Conservation (phyloP, 2,329 filamentous ascomycete species). For the Mariannaea sp. region DNA sequence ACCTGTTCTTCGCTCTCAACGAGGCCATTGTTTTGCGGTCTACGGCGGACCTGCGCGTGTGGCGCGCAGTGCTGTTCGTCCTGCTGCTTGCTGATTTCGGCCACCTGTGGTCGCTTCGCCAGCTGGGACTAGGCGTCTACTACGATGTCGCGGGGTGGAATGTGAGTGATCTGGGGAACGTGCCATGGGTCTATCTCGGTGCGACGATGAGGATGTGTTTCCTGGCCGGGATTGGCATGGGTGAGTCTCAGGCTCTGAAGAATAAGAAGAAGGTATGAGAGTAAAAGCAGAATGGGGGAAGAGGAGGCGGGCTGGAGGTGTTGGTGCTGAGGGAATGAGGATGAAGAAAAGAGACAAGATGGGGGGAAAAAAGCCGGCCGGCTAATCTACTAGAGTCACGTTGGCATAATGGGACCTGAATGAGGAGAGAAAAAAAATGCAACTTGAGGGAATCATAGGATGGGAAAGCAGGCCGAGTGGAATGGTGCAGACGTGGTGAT, state of each 20-base stretch:
- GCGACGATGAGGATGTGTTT: constrained; percentile 64
- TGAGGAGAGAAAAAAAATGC: no score
- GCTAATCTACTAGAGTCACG: not conserved
- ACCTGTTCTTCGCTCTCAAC: constrained; percentile 76
- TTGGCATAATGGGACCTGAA: no score
- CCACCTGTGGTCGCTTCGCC: constrained; percentile 69
- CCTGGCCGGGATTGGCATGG: constrained; percentile 59
- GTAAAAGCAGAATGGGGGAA: constrained; percentile 13
- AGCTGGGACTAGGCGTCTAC: constrained; percentile 65
- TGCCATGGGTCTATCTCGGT: constrained; percentile 72
- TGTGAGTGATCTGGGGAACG: constrained; percentile 69
- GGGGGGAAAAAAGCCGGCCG: not conserved
- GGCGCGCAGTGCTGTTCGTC: constrained; percentile 68
- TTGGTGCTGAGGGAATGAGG: no score
- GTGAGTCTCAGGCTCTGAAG: constrained; percentile 32
- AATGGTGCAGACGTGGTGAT: constrained; percentile 5
- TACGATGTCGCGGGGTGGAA: constrained; percentile 68
- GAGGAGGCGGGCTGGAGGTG: no score
- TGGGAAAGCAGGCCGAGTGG: constrained; percentile 8
- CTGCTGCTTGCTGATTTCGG: constrained; percentile 77
- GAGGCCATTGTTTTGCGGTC: constrained; percentile 76
- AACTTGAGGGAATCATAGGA: no score
- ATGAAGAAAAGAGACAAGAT: no score
- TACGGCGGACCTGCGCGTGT: constrained; percentile 70
- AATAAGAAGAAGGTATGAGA: constrained; percentile 36